These are phyloP conservation scores for Tetrahymena borealis DNA, from an alignment of 73 alveolate species.

Conservation along the genomic window DNA sequence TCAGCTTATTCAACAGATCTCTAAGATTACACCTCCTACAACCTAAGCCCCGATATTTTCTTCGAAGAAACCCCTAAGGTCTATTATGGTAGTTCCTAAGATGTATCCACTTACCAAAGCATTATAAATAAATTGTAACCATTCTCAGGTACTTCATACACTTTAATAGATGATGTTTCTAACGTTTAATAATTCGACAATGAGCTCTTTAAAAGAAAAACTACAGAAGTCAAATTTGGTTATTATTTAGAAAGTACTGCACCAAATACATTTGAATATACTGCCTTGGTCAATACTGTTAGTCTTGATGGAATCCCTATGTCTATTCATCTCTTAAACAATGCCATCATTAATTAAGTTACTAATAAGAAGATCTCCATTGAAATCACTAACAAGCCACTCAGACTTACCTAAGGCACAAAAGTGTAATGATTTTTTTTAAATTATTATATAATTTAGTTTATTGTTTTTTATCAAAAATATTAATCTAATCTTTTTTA, in stretches of 20 bases:
- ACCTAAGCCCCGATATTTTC: not conserved
- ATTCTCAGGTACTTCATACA: not conserved
- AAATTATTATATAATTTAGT: too few relatives aligned
- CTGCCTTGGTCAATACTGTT: conserved; percentile 25
- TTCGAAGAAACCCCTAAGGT: not conserved
- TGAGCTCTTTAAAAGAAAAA: not conserved
- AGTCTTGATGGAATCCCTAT: conserved; percentile 3
- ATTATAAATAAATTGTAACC: not conserved
- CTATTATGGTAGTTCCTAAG: not conserved
- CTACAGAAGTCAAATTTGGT: not conserved
- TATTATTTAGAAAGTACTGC: not conserved
- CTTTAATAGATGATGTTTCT: not conserved
- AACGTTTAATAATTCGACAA: not conserved
- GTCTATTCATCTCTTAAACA: conserved; percentile 9
- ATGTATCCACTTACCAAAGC: not conserved
- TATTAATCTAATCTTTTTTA: too few relatives aligned
- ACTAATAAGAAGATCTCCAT: not conserved
- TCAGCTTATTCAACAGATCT: conserved; percentile 16
- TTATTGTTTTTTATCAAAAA: too few relatives aligned
- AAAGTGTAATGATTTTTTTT: not conserved
- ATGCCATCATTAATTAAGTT: not conserved
- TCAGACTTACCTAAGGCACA: not conserved
- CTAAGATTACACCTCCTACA: not conserved
- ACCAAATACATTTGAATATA: conserved; percentile 45
- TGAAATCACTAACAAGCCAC: conserved; percentile 2